Evolutionary conservation across 2,329 filamentous ascomycete species (phyloP).

Genomic region (Aspergillus oerlinghausenensis): DNA sequence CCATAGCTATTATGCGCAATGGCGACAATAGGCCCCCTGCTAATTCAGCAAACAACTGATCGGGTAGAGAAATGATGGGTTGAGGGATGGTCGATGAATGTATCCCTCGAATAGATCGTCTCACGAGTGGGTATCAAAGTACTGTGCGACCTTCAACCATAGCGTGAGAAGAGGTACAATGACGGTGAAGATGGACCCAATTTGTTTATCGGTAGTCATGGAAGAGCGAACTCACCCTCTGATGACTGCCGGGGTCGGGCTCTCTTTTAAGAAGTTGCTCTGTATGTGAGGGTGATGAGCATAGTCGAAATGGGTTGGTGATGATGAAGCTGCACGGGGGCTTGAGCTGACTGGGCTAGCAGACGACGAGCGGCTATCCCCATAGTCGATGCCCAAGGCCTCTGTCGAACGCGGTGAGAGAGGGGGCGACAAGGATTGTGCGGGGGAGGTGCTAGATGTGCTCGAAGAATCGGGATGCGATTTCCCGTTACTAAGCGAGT

Average conservation of each 20-base stretch:
- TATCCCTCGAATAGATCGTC: not conserved
- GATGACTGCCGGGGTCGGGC: constrained; percentile 43
- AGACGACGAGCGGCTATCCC: constrained; percentile 40
- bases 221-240: constrained; percentile 25
- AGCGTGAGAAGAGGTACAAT: not conserved
- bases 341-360: constrained; percentile 33
- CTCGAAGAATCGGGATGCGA: not conserved
- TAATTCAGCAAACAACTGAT: not conserved
- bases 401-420: constrained; percentile 22
- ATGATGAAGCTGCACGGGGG: constrained; percentile 28
- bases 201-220: constrained; percentile 4
- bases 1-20: not conserved
- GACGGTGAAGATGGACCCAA: not conserved
- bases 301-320: constrained; percentile 39
- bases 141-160: not conserved
- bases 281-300: constrained; percentile 40
- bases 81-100: not conserved
- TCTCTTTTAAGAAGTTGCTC: constrained; percentile 42
- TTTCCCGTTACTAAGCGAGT: not conserved
- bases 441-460: constrained; percentile 1
- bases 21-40: not conserved
- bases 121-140: not conserved
- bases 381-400: constrained; percentile 6
- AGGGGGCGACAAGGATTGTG: constrained; percentile 20
- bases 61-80: not conserved